Evolutionary conservation across 306 rosid species (phyloP).

Genomic region (Vigna trinervia): DNA sequence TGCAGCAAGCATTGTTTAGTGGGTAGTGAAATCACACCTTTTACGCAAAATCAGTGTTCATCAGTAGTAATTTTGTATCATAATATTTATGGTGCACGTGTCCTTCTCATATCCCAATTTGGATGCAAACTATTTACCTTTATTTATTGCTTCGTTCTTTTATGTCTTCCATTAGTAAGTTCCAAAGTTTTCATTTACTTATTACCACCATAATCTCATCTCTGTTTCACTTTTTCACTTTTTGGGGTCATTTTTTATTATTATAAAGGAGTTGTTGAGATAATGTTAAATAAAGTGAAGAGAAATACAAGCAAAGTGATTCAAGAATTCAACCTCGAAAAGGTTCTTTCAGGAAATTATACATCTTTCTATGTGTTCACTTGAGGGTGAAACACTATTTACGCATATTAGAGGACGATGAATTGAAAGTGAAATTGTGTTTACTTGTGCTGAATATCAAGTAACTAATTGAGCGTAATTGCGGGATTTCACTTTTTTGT

Average conservation of each 20-base stretch:
- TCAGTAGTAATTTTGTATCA: constrained; percentile 39
- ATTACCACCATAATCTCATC: neutral
- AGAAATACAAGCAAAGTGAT: neutral
- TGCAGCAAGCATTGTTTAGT: too few relatives aligned
- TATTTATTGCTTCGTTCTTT: neutral
- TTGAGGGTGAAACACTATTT: too few relatives aligned
- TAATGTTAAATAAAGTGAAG: neutral
- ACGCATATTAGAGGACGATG: too few relatives aligned
- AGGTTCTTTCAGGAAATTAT: too few relatives aligned
- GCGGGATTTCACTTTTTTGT: too few relatives aligned
- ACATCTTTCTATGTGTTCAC: too few relatives aligned
- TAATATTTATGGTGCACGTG: constrained; percentile 41
- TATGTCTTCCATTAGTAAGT: neutral
- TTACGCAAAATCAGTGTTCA: constrained; percentile 38
- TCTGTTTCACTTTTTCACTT: too few relatives aligned
- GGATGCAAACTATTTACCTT: constrained; percentile 13
- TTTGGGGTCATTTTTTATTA: too few relatives aligned
- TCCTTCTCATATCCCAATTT: neutral
- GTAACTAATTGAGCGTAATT: too few relatives aligned
- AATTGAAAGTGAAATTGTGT: too few relatives aligned
- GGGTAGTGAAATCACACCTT: constrained; percentile 18
- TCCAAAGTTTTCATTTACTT: neutral
- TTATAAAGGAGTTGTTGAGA: neutral
- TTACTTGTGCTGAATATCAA: too few relatives aligned
- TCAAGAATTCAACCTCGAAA: neutral